These are phyloP conservation scores for Solanum bukasovii DNA, from an alignment of 257 asterid species.

Conservation along the genomic window DNA sequence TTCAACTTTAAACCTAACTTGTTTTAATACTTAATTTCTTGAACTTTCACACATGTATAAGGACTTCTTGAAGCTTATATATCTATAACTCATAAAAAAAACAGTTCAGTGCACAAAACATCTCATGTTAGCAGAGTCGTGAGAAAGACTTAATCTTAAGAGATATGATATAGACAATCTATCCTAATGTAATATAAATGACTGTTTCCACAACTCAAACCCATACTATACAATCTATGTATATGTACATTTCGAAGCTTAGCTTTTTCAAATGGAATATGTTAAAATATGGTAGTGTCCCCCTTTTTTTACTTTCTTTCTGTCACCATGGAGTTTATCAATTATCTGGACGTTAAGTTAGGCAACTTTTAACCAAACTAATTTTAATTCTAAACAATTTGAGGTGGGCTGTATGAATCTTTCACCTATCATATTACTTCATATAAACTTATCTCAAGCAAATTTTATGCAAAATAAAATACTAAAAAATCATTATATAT, in stretches of 20 bases:
- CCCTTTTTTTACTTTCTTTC: neutral
- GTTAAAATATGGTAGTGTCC: neutral
- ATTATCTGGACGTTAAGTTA: neutral
- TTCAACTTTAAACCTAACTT: neutral
- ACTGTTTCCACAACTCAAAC: neutral
- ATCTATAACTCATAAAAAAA: neutral
- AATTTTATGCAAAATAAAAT: neutral
- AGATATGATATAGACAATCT: neutral
- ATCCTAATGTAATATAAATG: neutral
- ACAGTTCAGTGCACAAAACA: neutral
- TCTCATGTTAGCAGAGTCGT: accelerated
- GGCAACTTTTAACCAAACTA: neutral
- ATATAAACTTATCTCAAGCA: neutral
- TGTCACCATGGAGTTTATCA: neutral
- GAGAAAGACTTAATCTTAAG: accelerated
- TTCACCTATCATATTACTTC: neutral
- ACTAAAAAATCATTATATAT: neutral
- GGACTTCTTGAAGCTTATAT: neutral
- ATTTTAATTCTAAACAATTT: neutral
- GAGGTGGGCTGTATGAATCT: neutral
- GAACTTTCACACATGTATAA: neutral
- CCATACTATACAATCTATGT: neutral
- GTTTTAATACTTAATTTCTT: neutral
- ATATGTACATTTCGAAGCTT: neutral
- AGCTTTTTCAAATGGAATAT: neutral